Conservation (phyloP, 2,329 filamentous ascomycete species). For the Epichloe bromicola region DNA sequence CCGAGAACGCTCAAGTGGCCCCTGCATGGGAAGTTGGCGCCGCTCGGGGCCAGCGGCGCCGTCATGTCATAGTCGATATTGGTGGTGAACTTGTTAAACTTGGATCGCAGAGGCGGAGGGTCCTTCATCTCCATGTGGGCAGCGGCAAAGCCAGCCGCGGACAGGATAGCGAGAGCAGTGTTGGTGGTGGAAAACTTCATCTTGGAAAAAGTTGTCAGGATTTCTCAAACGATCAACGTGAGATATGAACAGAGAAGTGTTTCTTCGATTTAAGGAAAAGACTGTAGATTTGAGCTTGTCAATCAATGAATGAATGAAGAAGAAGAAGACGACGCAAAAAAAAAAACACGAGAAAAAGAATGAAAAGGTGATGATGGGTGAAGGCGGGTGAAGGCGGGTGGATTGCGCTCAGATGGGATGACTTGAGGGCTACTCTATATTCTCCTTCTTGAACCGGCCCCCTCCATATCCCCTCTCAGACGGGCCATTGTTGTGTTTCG, state of each 20-base stretch:
- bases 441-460: neutral
- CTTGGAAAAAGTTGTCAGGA: neutral
- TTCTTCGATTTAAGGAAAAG: neutral
- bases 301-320: neutral
- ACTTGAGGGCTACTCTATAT: neutral
- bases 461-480: neutral
- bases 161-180: conserved; percentile 27
- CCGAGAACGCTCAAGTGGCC: conserved; percentile 40
- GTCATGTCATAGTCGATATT: conserved; percentile 61
- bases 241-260: neutral
- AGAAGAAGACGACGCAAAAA: neutral
- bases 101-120: conserved; percentile 40
- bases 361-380: neutral
- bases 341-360: neutral
- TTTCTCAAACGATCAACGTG: neutral
- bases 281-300: neutral
- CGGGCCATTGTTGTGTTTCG: neutral
- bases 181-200: conserved; percentile 27
- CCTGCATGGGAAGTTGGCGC: conserved; percentile 66
- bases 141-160: conserved; percentile 28
- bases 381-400: neutral
- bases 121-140: conserved; percentile 45
- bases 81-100: conserved; percentile 34
- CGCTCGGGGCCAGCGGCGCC: conserved; percentile 45
- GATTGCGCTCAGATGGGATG: neutral